Conservation (phyloP, 2,329 filamentous ascomycete species). For the Penicillium digitatum region DNA sequence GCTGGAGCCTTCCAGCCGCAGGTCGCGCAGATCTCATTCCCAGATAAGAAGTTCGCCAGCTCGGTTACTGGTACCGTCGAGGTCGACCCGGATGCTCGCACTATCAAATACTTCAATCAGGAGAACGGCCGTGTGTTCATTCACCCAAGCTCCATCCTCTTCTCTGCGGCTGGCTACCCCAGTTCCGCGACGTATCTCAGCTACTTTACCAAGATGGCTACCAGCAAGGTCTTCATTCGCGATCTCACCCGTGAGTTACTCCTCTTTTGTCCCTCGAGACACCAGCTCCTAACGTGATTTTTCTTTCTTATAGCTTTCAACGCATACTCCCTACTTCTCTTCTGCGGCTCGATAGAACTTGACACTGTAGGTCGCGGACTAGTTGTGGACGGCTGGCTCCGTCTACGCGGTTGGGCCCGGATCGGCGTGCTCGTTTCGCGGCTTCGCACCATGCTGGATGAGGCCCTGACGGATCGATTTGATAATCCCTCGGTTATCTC, state of each 20-base stretch:
- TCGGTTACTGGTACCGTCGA: conserved; percentile 86
- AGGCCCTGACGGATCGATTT: conserved; percentile 73
- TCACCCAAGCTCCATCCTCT: conserved; percentile 82
- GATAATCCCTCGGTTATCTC: conserved; percentile 65
- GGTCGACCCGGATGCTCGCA: conserved; percentile 83
- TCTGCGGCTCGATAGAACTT: conserved; percentile 77
- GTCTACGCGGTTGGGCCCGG: conserved; percentile 83
- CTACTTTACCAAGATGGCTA: conserved; percentile 90
- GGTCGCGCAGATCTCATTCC: conserved; percentile 85
- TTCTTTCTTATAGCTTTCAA: conserved; percentile 62
- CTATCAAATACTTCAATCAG: conserved; percentile 88
- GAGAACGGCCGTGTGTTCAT: conserved; percentile 86
- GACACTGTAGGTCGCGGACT: conserved; percentile 85
- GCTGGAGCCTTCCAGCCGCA: conserved; percentile 77
- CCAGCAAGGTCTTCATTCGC: conserved; percentile 84
- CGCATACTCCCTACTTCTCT: conserved; percentile 80
- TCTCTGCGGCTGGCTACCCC: conserved; percentile 74
- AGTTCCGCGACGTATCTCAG: conserved; percentile 72
- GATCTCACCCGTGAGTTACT: conserved; percentile 76
- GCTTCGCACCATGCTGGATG: conserved; percentile 80
- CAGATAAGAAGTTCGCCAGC: conserved; percentile 89
- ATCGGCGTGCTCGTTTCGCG: conserved; percentile 86
- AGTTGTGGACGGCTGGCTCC: conserved; percentile 86
- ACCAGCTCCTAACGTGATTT: conserved; percentile 3
- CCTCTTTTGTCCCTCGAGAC: background rate